Base-by-base conservation (phyloP, 805 yeast species). In the Saccharomycopsis sp. region DNA sequence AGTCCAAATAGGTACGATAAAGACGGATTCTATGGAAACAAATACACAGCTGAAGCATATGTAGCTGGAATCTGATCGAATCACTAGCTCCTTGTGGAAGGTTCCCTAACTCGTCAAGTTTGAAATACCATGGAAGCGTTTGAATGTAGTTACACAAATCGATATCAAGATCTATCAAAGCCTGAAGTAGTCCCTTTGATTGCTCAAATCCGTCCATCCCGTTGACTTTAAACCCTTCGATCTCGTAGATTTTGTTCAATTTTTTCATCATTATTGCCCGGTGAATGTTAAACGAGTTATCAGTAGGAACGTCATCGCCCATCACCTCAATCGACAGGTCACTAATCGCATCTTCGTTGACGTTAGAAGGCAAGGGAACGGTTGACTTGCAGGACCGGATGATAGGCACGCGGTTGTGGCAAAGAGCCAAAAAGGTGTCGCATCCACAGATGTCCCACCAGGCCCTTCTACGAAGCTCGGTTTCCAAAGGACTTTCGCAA, bases 361-460 rank as follows among this genome's bases (percentile, higher is more conserved):
- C 64, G 54, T 71, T 71, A 4, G 71, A 64, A 2, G 72, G 73
- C 54, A 66, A 65, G 15, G 74, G 73, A 0, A 70, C 73, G 1
- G 41, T 44, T 20, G 70, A 65, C 23, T 51, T 48, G 50, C 64
- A 66, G 3, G 64, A 61, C 18, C 59, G 48, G 2, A 64, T 58
- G 18, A 64, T 24, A 0, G 65, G 65, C 2, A 64, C 61, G 34
- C 67, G 20, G 37, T 59, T 50, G 57, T 60, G 52, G 56, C 57
- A 55, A 15, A 56, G 60, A 56, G 59, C 57, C 8, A 24, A 54
- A 40, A 56, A 56, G 15, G 65, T 59, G 50, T 64, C 67, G 52
- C 65, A 63, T 20, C 64, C 62, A 40, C 64, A 59, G 2, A 64
- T 34, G 37, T 64, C 66, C 67, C 67, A 64, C 67, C 67, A 64